Evolutionary conservation across 2,329 filamentous ascomycete genomes (phyloP), one percentile per base, ranked within the genome.

Genomic region (Chaetomium sp.): DNA sequence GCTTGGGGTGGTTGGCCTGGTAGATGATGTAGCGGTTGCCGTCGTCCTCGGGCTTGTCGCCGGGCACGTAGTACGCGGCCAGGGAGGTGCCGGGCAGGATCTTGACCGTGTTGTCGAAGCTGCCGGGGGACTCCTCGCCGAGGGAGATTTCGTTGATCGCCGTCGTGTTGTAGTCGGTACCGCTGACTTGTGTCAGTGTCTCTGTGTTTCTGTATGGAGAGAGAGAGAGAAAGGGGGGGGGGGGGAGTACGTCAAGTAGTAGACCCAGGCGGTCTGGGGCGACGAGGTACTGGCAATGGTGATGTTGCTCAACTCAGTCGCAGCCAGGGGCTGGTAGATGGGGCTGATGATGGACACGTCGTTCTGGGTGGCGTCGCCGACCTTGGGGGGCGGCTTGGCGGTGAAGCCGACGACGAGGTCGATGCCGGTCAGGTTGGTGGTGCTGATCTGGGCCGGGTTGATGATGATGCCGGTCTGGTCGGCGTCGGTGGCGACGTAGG

Each of bases 301-400:
- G 14, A 49, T 10, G 36, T 49, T 49, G 47, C 32, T 33, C 19
- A 40, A n/a, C 9, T 49, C 35, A 7, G 47, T 49, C 10, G 47
- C 47, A 37, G 36, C 36, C 4, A 49, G 36, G 19, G 47, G 47
- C 35, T 49, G 47, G 6, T 49, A 49, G 14, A 49, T 27, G 3
- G 47, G 47, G 36, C 47, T 49, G 47, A 49, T 49, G 47, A 49
- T 49, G 36, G 47, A 40, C 4, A 49, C n/a, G 12, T 49, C 47
- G 9, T 49, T 49, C 19, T 49, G 47, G 36, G 36, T 49, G 8
- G 47, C 14, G 10, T 38, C 36, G 11, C 19, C 34, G n/a, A 34
- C 36, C 19, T 33, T n/a, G 37, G 36, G 41, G 36, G 19, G 14
- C 10, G 33, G 45, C 35, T 49, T 49, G 36, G 27, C 33, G 1